Base-by-base conservation (phyloP, 2,329 filamentous ascomycete genomes). In the Fusarium burgessii region DNA sequence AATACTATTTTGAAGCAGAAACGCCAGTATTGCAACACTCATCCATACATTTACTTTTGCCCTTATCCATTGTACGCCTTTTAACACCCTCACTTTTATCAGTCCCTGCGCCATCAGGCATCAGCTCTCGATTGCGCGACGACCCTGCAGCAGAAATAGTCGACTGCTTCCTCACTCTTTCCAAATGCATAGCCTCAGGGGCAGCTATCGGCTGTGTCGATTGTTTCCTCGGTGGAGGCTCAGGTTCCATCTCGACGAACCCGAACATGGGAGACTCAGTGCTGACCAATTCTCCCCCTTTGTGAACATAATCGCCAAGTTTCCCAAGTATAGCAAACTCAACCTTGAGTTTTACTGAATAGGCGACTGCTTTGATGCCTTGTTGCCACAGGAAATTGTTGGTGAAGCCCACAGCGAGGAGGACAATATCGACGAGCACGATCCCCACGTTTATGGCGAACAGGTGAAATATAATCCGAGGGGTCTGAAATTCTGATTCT, bases 381-480 rank as follows among this genome's bases (percentile, higher is more conserved):
- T 79, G 80, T 62, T 81, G 80, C 23, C 79, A 57, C 14, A 77
- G 66, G 52, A 78, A 79, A 11, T 78, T 68, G 17, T 76, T 73
- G 4, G 75, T 63, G 58, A 78, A 80, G 45, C 81, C 74, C 15
- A 82, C 69, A 6, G 20, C 73, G 11, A 82, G 62, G 27, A 82
- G 74, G 12, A 79, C 72, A 23, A 84, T 62, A 59, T 86, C 83
- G 74, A 86, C 80, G 4, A 80, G 32, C 14, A 86, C 77, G 36
- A 86, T 81, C 9, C 81, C 38, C 15, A 84, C 63, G 62, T 86
- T 85, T 23, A 84, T 80, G 9, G 77, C 74, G 18, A 64, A 57
- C 2, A 74, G 65, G 23, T 72, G 70, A 58, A 65, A 67, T n/a
- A 75, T 58, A 27, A 72, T 62, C 18, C 58, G 62, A 27, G 56